phyloP scores from a whole-genome alignment of 208 protist genomes.

The Wallacemonas sp. region DNA sequence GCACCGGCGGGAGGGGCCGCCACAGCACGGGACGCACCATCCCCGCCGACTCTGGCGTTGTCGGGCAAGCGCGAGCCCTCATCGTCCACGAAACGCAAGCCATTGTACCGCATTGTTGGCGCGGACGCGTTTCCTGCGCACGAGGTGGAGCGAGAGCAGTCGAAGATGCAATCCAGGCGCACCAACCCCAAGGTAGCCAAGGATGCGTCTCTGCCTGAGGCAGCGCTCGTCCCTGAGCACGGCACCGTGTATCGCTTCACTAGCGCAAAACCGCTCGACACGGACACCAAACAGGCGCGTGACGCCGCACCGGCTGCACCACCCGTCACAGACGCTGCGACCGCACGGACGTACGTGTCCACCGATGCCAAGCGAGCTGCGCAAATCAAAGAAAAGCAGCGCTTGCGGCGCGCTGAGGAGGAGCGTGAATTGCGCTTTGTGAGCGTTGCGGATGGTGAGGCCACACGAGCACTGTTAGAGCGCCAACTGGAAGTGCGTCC shows the following conservation, averaged over 20 bases:
- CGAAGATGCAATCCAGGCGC: neutral
- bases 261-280: neutral
- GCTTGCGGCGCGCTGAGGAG: neutral
- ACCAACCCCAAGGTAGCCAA: neutral
- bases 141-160: neutral
- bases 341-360: neutral
- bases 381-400: slow-evolving; percentile 4
- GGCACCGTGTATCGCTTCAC: neutral
- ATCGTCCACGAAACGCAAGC: neutral
- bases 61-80: neutral
- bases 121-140: slow-evolving; percentile 2
- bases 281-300: no score
- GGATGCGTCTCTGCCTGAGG: neutral
- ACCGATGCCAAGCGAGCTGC: slow-evolving; percentile 4
- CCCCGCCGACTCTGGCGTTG: neutral
- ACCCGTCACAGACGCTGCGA: neutral
- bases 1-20: neutral
- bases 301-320: neutral
- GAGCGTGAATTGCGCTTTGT: slow-evolving; percentile 2
- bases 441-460: neutral
- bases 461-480: slow-evolving; percentile 16
- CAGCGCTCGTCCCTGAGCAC: neutral
- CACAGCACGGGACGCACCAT: neutral
- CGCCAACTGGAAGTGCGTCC: slow-evolving; percentile 30
- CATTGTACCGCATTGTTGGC: neutral